phyloP scores from a whole-genome alignment of 129 eudicot genomes.

The Tagetes patula region DNA sequence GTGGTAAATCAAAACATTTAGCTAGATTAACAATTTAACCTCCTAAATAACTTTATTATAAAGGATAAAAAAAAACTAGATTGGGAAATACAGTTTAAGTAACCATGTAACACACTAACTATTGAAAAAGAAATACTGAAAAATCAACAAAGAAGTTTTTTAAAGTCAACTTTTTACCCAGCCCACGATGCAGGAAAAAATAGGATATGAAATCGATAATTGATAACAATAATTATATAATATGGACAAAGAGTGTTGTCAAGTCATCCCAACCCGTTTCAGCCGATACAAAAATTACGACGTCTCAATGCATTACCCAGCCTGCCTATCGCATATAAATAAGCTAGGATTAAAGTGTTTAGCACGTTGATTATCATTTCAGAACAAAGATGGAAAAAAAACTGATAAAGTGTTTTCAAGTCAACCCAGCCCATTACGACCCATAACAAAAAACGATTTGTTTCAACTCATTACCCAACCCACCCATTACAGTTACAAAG shows the following conservation, averaged over 20 bases:
- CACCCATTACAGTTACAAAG: neutral
- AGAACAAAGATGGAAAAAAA: neutral
- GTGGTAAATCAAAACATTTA: neutral
- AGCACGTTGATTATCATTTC: neutral
- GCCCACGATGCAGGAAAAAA: neutral
- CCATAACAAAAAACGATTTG: neutral
- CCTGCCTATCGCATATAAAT: neutral
- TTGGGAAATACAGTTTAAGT: neutral
- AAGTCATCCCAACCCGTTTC: neutral
- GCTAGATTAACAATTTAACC: neutral
- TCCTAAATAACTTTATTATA: neutral
- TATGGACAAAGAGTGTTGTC: neutral
- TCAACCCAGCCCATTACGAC: neutral
- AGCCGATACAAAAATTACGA: neutral
- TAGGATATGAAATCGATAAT: neutral
- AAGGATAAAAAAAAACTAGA: neutral
- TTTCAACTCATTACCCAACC: neutral
- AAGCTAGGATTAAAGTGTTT: neutral
- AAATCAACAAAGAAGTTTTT: neutral
- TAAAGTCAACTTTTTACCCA: neutral
- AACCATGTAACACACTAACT: neutral
- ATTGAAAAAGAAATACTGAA: neutral
- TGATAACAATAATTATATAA: neutral
- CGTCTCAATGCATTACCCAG: neutral
- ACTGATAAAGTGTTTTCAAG: neutral